Conservation (phyloP, 2,329 filamentous ascomycete genomes). For the Sarocladiaceae sp. region DNA sequence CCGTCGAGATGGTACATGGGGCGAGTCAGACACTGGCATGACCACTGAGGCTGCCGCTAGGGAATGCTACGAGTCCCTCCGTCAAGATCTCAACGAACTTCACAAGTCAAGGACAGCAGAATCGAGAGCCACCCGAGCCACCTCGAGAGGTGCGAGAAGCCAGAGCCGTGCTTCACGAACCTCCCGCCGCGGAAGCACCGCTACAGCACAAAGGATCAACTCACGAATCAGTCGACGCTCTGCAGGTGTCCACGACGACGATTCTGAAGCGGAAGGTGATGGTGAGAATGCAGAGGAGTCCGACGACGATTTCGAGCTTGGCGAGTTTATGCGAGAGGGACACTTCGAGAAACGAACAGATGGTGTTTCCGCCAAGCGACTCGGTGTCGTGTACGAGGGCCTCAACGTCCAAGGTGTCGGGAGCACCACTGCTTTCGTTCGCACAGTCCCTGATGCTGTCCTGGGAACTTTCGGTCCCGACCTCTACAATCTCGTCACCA, state of each 20-base stretch:
- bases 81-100: conserved; percentile 27
- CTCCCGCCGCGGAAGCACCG: neutral
- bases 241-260: conserved; percentile 9
- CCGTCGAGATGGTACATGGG: conserved; percentile 26
- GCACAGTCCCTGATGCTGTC: conserved; percentile 67
- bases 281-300: conserved; percentile 24
- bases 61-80: conserved; percentile 28
- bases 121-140: conserved; percentile 20
- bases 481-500: conserved; percentile 56
- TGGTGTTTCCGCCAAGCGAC: conserved; percentile 63
- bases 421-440: conserved; percentile 60
- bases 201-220: neutral
- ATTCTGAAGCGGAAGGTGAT: conserved; percentile 2
- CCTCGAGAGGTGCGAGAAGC: neutral
- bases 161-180: conserved; percentile 1
- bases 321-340: conserved; percentile 65
- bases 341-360: conserved; percentile 64
- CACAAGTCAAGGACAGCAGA: conserved; percentile 28
- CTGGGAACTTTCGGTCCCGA: conserved; percentile 77
- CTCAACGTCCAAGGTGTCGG: conserved; percentile 68
- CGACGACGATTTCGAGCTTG: conserved; percentile 60
- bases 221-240: conserved; percentile 9
- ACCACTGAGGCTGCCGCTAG: conserved; percentile 26
- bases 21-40: conserved; percentile 28
- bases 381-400: conserved; percentile 71